Evolutionary conservation across 2,329 filamentous ascomycete genomes (phyloP), one percentile per base, ranked within the genome.

Genomic region (Thermomyces lanuginosus): DNA sequence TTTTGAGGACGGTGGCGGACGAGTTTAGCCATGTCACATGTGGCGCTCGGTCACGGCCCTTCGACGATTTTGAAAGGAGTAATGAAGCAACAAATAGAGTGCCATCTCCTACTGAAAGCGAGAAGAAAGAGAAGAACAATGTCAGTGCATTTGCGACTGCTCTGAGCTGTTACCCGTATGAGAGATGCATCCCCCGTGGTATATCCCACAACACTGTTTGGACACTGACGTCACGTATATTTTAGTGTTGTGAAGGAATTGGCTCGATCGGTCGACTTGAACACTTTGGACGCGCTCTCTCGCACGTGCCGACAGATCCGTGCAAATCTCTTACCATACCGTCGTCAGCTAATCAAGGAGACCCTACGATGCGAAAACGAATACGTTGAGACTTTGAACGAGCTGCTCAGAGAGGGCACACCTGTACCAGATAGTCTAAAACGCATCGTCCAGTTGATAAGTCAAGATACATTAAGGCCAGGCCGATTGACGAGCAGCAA

Each of bases 311-410:
- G 76, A 27, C 73, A 79, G 44, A 70, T 92, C 36, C 79, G 79
- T 39, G 64, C 66, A 30, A 79, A 75, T 38, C 66, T 95, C 13
- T 60, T 91, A 22, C 79, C 83, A 41, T 84, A 80, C 52, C 76
- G 81, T 43, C 63, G 61, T 26, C 70, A 77, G 37, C 66, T 93
- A 10, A 62, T 89, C 27, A 63, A 61, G 19, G 72, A 76, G 34
- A 86, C 82, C 2, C 63, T 93, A 26, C 81, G 72, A 36, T 93
- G 86, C 58, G 64, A 63, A 35, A 81, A 83, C 48, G 82, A 92
- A 42, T 53, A 56, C 22, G 46, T 60, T 36, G 36, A 49, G 43
- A 44, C 49, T 32, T 31, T 55, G 14, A 39, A 44, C 9, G 49
- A 51, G 17, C 40, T 51, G 35, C 35, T 48, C 33, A 61, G 69